Base-by-base conservation (phyloP, 192 early-diverging fungal genomes). In the Martensiomyces pterosporus region DNA sequence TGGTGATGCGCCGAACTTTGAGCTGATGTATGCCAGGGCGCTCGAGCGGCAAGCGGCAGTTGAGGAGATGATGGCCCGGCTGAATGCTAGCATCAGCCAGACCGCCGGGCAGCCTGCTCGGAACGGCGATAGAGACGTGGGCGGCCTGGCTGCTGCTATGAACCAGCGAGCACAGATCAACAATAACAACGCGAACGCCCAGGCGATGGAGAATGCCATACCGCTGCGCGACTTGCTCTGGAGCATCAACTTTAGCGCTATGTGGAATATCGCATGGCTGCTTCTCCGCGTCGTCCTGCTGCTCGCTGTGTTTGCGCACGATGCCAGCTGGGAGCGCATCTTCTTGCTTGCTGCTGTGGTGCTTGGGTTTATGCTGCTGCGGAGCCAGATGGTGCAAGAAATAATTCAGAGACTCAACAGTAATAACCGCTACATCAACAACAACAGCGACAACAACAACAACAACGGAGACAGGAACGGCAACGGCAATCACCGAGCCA, bases 261-360 rank as follows among this genome's bases (percentile, higher is more conserved):
- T 63, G n/a, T 67, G 70, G 59, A 59, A 52, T 40, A 49, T 50
- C 1, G 29, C 25, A 14, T 62, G 64, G 64, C 19, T 67, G 24
- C 29, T 67, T 26, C 54, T 74, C 33, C 58, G 70, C 2, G 17
- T 67, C 44, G 41, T 59, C 9, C 41, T 75, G 45, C 45, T 64
- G 9, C 43, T 68, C 12, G 63, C 59, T 21, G 50, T 66, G 29
- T 13, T 73, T 16, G 52, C 64, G 9, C 63, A 73, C 23, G 57
- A 66, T n/a, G 69, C 53, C 13, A 66, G 57, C 41, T 19, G 55
- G 48, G 57, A 46, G 43, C 70, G 64, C n/a, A 12, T 67, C 26
- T 22, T 59, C 39, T 27, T 35, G 38, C 59, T 66, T 14, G 36
- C 25, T 9, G 18, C 39, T 2, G 26, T 53, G 21, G 49, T 62